Evolutionary conservation across 306 rosid species (phyloP).

Genomic region (Malus domestica): ASM211411v1 NC_041799.1:30209501-30210000

Average conservation of each 20-base stretch:
- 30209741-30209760: slow-evolving; percentile 49
- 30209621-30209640: slow-evolving; percentile 60
- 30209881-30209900: slow-evolving; percentile 20
- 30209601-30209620: slow-evolving; percentile 12
- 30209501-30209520: too few relatives aligned
- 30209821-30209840: slow-evolving; percentile 59
- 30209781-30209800: slow-evolving; percentile 49
- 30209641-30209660: slow-evolving; percentile 38
- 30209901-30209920: not conserved
- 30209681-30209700: not conserved
- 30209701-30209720: not conserved
- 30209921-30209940: not conserved
- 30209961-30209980: not conserved
- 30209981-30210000: too few relatives aligned
- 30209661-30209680: slow-evolving; percentile 44
- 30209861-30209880: slow-evolving; percentile 42
- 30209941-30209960: not conserved
- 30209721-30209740: slow-evolving; percentile 9
- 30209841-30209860: slow-evolving; percentile 39
- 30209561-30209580: not conserved
- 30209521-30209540: too few relatives aligned
- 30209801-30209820: slow-evolving; percentile 48
- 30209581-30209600: not conserved
- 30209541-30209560: not conserved
- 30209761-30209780: slow-evolving; percentile 50